Evolutionary conservation across 2,329 filamentous ascomycete genomes (phyloP), one percentile per base, ranked within the genome.

Genomic region (Venturiaceae sp.): DNA sequence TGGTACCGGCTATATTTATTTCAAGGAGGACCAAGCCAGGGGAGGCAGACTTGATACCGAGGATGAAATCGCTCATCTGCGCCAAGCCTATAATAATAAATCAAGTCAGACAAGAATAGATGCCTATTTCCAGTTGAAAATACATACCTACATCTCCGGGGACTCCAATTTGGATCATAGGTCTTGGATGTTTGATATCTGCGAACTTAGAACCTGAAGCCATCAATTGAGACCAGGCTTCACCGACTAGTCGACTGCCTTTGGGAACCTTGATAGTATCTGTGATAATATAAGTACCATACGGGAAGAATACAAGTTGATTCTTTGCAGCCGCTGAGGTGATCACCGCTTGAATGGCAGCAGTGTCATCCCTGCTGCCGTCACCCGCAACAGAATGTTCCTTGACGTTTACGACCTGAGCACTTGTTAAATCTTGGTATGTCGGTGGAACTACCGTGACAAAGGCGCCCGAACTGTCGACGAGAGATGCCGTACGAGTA

Each of bases 401-500:
- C 11, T 26, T 13, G 11, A 34, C 52, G 52, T 34, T 34, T 11
- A 34, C 34, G 19, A 39, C 28, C 8, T 9, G 19, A 26, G 33
- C 30, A 26, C 33, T 54, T 13, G 33, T 32, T 11, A 54, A 28
- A 14, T 28, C 11, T 33, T n/a, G n/a, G n/a, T n/a, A n/a, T n/a
- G 14, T 14, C 21, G 46, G 46, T 37, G 83, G 75, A 28, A 77
- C 75, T 59, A 85, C 79, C 58, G 81, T 83, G 11, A 39, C 36
- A 58, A 89, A 95, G 1, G 86, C 82, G 66, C 96, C 83, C 64
- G 79, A 84, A 75, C 86, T 92, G 77, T 96, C 92, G 57, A 92
- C n/a, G n/a, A n/a, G n/a, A n/a, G n/a, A n/a, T n/a, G n/a, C n/a
- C n/a, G n/a, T n/a, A n/a, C n/a, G n/a, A n/a, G n/a, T n/a, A n/a